Conservation (phyloP, 192 early-diverging fungal genomes). For the Coemansia sp. region DNA sequence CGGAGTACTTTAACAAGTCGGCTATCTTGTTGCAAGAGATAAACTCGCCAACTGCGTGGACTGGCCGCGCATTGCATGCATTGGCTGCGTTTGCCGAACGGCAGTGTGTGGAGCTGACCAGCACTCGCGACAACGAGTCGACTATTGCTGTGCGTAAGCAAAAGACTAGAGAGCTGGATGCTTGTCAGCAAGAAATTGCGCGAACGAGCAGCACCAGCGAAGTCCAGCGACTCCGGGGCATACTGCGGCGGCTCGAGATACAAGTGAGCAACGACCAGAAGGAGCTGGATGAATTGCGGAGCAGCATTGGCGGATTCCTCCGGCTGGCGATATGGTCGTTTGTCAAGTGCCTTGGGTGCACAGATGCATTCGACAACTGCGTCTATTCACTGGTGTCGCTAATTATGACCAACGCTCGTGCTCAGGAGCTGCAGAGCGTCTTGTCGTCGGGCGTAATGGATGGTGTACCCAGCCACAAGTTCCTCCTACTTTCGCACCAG, state of each 20-base stretch:
- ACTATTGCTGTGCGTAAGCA: conserved; percentile 44
- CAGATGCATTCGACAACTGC: conserved; percentile 39
- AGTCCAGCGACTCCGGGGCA: conserved; percentile 19
- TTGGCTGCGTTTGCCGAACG: conserved; percentile 50
- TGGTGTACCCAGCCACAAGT: conserved; percentile 47
- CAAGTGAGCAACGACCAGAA: conserved; percentile 43
- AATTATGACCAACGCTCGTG: conserved; percentile 41
- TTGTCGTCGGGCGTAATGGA: conserved; percentile 26
- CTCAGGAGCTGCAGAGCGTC: conserved; percentile 24
- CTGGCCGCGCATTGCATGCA: conserved; percentile 46
- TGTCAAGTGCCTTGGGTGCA: conserved; percentile 41
- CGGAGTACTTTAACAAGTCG: conserved; percentile 48
- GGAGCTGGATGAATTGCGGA: conserved; percentile 31
- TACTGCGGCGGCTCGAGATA: conserved; percentile 37
- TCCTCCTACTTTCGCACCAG: conserved; percentile 51
- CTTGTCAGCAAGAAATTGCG: conserved; percentile 33
- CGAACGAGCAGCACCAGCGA: conserved; percentile 15
- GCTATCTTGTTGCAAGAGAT: conserved; percentile 35
- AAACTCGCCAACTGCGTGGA: conserved; percentile 39
- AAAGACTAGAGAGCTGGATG: conserved; percentile 43
- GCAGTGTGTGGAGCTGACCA: conserved; percentile 46
- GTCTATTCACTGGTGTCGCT: conserved; percentile 48
- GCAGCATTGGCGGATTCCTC: conserved; percentile 42
- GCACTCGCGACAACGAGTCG: conserved; percentile 34
- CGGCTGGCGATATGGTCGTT: conserved; percentile 47